Conservation (phyloP, 805 yeast genomes). For the Cyberlindnera meyerae region DNA sequence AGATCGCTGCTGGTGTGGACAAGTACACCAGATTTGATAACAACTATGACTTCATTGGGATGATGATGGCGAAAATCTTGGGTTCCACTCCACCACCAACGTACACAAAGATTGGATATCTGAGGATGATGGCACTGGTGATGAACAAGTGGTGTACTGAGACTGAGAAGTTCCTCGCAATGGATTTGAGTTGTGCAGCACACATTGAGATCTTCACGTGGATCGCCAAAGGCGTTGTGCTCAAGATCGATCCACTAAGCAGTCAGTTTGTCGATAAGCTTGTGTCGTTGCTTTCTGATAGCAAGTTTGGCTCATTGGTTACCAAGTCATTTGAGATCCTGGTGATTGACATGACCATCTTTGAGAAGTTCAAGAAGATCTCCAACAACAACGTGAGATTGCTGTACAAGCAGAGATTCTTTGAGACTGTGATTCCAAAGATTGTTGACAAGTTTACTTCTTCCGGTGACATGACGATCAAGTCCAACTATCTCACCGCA, state of each 20-base stretch:
- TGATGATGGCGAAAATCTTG: slow-evolving; percentile 6
- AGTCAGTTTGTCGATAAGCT: slow-evolving; percentile 31
- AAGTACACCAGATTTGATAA: slow-evolving; percentile 30
- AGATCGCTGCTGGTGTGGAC: slow-evolving; percentile 50
- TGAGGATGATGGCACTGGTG: slow-evolving; percentile 50
- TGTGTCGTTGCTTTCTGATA: slow-evolving; percentile 31
- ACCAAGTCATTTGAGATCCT: slow-evolving; percentile 59
- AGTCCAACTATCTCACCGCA: slow-evolving; percentile 56
- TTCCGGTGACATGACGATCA: slow-evolving; percentile 24
- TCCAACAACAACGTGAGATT: slow-evolving; percentile 55
- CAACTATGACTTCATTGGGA: slow-evolving; percentile 12
- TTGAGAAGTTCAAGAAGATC: slow-evolving; percentile 42
- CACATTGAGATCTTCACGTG: slow-evolving; percentile 58
- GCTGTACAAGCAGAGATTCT: slow-evolving; percentile 78
- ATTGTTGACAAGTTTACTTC: slow-evolving; percentile 44
- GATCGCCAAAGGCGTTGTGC: slow-evolving; percentile 65
- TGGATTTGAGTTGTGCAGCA: slow-evolving; percentile 14
- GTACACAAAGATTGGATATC: slow-evolving; percentile 42
- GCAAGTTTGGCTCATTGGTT: slow-evolving; percentile 28
- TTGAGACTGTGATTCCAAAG: slow-evolving; percentile 52
- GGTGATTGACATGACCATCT: slow-evolving; percentile 60
- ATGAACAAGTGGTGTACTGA: slow-evolving; percentile 48
- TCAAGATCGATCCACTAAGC: slow-evolving; percentile 46
- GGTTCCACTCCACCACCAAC: slow-evolving; percentile 7
- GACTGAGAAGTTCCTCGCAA: background rate